A percentile compares a stretch with the other conserved stretches of the same genome.
Evolutionary conservation across 805 yeast species (phyloP).

Genomic region (Starmerella powellii): DNA sequence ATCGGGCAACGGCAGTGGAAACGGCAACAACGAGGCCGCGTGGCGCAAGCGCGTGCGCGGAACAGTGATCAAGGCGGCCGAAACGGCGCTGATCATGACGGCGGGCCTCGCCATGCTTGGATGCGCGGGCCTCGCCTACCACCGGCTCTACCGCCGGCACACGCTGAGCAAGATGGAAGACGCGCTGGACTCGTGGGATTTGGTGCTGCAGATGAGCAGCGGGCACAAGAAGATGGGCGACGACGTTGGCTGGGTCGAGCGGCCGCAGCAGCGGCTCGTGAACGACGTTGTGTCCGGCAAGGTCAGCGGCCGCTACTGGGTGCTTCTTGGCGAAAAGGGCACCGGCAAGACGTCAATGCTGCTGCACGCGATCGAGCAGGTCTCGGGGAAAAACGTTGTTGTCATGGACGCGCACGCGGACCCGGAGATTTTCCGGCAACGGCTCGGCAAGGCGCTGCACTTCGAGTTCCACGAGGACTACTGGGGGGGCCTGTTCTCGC

Average conservation of each 20-base stretch:
- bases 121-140: conserved; percentile 60
- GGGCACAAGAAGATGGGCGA: conserved; percentile 27
- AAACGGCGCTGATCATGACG: conserved; percentile 60
- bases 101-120: conserved; percentile 59
- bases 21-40: background rate
- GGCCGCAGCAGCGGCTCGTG: conserved; percentile 53
- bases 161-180: conserved; percentile 51
- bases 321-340: conserved; percentile 73
- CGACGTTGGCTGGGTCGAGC: conserved; percentile 46
- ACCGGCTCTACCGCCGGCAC: conserved; percentile 44
- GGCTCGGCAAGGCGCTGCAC: conserved; percentile 64
- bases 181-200: conserved; percentile 59
- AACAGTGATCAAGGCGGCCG: conserved; percentile 27
- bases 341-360: conserved; percentile 74
- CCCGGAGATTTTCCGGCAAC: conserved; percentile 65
- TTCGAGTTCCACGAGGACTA: conserved; percentile 70
- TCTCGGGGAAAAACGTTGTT: conserved; percentile 51
- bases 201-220: conserved; percentile 47
- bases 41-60: conserved; percentile 10
- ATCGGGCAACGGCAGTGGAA: background rate
- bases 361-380: conserved; percentile 55
- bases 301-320: conserved; percentile 54
- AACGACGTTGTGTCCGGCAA: conserved; percentile 57
- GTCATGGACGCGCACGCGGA: conserved; percentile 75
- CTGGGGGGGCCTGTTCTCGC: conserved; percentile 67